A percentile compares a stretch with the other conserved stretches of the same genome.
phyloP scores from a whole-genome alignment of 495 filamentous ascomycete genomes.

The Achaetomiella virescens region DNA sequence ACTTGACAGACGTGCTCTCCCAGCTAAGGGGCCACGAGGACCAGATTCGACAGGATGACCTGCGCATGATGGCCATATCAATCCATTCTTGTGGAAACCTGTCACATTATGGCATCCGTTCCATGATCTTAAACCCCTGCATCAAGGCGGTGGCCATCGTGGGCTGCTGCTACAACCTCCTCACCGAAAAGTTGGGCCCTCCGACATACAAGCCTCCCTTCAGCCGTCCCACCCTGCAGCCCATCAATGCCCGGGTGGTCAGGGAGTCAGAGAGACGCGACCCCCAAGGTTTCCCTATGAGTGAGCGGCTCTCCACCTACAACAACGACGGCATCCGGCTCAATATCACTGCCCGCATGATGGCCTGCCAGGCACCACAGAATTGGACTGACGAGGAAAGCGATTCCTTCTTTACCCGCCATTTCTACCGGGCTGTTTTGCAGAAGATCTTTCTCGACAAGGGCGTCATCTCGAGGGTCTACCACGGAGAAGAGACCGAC shows the following conservation, averaged over 20 bases:
- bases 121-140: constrained; percentile 71
- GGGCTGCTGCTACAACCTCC: constrained; percentile 94
- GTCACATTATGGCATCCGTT: constrained; percentile 87
- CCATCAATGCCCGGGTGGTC: constrained; percentile 43
- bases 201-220: constrained; percentile 73
- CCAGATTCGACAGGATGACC: constrained; percentile 28
- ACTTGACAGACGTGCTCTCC: constrained; percentile 51
- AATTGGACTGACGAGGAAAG: constrained; percentile 84
- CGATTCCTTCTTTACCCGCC: constrained; percentile 82
- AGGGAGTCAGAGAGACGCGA: constrained; percentile 59
- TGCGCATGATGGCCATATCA: constrained; percentile 76
- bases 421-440: constrained; percentile 86
- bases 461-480: constrained; percentile 60
- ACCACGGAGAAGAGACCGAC: constrained; percentile 34
- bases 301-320: constrained; percentile 60
- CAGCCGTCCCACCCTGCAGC: constrained; percentile 57
- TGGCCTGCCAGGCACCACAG: constrained; percentile 89
- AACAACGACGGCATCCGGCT: constrained; percentile 60
- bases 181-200: constrained; percentile 83
- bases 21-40: constrained; percentile 32
- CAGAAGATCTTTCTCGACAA: constrained; percentile 85
- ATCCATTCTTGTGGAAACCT: constrained; percentile 97
- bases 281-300: constrained; percentile 91
- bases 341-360: constrained; percentile 94
- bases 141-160: constrained; percentile 88